Conservation (phyloP, 2,329 filamentous ascomycete species). For the Trichothecium sympodiale region DNA sequence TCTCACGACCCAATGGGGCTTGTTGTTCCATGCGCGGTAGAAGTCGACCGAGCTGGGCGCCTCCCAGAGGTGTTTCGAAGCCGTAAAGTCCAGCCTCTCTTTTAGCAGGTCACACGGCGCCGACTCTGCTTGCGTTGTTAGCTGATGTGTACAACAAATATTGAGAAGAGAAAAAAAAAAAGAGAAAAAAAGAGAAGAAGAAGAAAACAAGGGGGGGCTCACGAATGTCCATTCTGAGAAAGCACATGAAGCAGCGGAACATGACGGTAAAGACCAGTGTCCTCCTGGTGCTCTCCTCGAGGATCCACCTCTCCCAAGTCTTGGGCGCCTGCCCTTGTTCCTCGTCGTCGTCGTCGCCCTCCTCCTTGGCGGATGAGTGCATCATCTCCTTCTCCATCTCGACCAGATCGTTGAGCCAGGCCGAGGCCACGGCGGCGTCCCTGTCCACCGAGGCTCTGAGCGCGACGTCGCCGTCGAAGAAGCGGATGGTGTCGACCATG, state of each 20-base stretch:
- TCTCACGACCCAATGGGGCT: constrained; percentile 24
- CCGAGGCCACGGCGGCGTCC: constrained; percentile 21
- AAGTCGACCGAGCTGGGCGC: constrained; percentile 28
- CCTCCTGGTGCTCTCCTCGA: constrained; percentile 29
- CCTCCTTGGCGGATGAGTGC: constrained; percentile 10
- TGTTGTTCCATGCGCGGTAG: constrained; percentile 31
- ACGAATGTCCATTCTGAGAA: constrained; percentile 23
- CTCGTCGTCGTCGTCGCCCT: constrained; percentile 17
- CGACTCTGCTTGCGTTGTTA: not conserved
- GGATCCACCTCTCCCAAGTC: constrained; percentile 32
- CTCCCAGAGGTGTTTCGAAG: constrained; percentile 32
- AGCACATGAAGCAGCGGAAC: constrained; percentile 19
- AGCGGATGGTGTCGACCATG: constrained; percentile 27
- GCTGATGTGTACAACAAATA: too few species aligned
- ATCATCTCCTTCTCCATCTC: constrained; percentile 20
- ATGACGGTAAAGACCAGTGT: constrained; percentile 22
- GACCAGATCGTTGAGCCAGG: constrained; percentile 25
- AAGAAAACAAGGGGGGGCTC: constrained; percentile 9
- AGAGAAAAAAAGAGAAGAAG: not conserved
- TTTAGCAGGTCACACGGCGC: not conserved
- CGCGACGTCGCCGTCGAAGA: constrained; percentile 31
- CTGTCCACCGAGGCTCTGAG: constrained; percentile 28
- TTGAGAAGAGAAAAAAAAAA: constrained; percentile 4
- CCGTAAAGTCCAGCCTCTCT: constrained; percentile 17
- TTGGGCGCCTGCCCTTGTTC: constrained; percentile 17